Conservation (phyloP, 2,329 filamentous ascomycete species). For the Cladosporium sp. region DNA sequence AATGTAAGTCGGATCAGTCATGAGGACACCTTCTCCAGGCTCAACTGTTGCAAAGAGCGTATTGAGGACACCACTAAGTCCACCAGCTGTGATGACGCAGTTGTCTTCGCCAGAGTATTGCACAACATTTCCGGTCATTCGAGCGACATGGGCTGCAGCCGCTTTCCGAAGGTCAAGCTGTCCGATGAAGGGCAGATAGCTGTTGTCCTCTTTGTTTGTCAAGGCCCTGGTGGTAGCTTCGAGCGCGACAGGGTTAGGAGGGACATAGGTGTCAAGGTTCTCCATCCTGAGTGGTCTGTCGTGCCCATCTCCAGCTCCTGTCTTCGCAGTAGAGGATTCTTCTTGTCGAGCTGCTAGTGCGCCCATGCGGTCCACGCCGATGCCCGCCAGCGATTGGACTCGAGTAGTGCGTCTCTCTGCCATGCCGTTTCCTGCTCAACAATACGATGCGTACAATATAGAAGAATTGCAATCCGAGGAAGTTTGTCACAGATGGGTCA, state of each 20-base stretch:
- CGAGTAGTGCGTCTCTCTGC: no score
- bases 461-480: no score
- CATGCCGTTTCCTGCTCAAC: no score
- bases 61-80: not conserved
- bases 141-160: conserved; percentile 20
- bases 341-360: conserved; percentile 26
- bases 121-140: conserved; percentile 7
- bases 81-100: conserved; percentile 19
- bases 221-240: conserved; percentile 1
- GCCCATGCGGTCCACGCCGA: no score
- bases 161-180: conserved; percentile 19
- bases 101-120: conserved; percentile 17
- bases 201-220: conserved; percentile 15
- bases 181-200: conserved; percentile 19
- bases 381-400: no score
- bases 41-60: no score
- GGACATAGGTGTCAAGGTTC: conserved; percentile 4
- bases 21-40: no score
- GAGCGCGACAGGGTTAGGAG: not conserved
- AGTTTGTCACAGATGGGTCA: no score
- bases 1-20: no score
- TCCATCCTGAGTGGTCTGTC: conserved; percentile 5
- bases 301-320: not conserved
- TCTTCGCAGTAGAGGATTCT: not conserved
- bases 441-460: no score